Base-by-base conservation (phyloP, 1,139 yeast species). In the Sugiyamaella grinbergsii region DNA sequence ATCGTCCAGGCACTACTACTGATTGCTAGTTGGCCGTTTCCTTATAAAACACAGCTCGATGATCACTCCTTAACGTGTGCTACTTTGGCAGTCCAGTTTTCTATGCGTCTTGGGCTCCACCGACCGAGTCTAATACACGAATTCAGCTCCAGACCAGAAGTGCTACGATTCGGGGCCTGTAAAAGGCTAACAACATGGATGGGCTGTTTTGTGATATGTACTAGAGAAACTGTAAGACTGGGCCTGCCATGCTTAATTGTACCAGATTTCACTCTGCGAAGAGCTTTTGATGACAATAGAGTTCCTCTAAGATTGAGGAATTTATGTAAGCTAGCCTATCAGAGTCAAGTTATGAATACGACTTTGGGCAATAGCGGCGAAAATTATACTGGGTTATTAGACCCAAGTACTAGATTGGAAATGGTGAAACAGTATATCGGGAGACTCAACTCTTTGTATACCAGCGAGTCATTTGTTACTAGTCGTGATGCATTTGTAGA, bases 101-200 rank as follows among this genome's bases (percentile, higher is more conserved):
- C 43, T 10, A 11, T 37, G 32, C 28, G 49, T 28, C 26, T 44
- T 26, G 49, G 49, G 5, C 42, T 45, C 10, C 49, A 45, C 23
- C 19, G 49, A 36, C 49, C 49, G 4, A 29, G 11, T 10, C n/a
- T 37, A n/a, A 18, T 37, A 2, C 37, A 37, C 15, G 49, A 45
- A 15, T 45, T 29, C 15, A 37, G 43, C 22, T 45, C 42, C 4
- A 34, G 31, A 4, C 38, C 42, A 19, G 53, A 45, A 15, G 47
- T 50, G 13, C 20, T 45, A 15, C 13, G 37, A 16, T 41, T 34
- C 13, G 47, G 50, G 10, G 33, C 43, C 7, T 45, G 13, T 37
- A 50, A 50, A 32, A 19, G 53, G 11, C 37, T 44, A 19, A 34
- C 53, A 4, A 50, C 53, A 6, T 50, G 53, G 53, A 45, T 50